Evolutionary conservation across 768 basidiomycete genomes (phyloP).

Genomic region (Collybia sordida): DNA sequence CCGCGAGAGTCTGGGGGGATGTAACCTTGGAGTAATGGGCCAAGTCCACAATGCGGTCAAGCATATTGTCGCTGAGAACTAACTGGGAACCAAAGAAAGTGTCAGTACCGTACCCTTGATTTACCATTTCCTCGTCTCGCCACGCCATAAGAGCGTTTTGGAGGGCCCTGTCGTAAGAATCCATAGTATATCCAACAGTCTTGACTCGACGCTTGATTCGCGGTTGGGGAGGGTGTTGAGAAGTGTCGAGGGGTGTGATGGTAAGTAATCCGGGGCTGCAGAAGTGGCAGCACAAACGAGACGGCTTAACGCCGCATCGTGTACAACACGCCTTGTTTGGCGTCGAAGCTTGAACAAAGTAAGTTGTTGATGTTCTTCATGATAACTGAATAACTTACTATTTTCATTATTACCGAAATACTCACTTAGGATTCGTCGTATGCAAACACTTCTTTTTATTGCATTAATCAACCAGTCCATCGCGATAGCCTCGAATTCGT

Average conservation of each 20-base stretch:
- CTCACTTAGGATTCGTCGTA: background rate
- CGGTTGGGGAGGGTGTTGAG: background rate
- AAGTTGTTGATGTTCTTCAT: background rate
- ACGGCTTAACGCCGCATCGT: constrained; percentile 1
- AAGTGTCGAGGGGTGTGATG: background rate
- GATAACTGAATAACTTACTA: background rate
- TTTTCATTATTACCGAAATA: background rate
- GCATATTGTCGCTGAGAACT: constrained; percentile 16
- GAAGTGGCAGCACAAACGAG: constrained; percentile 10
- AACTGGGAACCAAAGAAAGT: constrained; percentile 15
- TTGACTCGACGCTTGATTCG: background rate
- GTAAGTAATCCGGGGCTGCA: constrained; percentile 4
- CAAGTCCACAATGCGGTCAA: constrained; percentile 25
- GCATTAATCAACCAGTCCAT: background rate
- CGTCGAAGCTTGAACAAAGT: background rate
- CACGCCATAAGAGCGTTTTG: constrained; percentile 8
- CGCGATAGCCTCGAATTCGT: background rate
- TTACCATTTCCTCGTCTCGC: constrained; percentile 7
- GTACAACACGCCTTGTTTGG: constrained; percentile 4
- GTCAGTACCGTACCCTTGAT: background rate
- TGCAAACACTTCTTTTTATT: background rate
- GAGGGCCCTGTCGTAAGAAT: constrained; percentile 3
- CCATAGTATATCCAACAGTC: background rate
- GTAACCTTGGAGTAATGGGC: constrained; percentile 19
- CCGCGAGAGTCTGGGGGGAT: constrained; percentile 4